A percentile compares a stretch with the other conserved stretches of the same genome.
These are phyloP conservation scores for Rhinocladiella similis DNA, from an alignment of 2,329 filamentous ascomycete genomes.

Conservation along the genomic window DNA sequence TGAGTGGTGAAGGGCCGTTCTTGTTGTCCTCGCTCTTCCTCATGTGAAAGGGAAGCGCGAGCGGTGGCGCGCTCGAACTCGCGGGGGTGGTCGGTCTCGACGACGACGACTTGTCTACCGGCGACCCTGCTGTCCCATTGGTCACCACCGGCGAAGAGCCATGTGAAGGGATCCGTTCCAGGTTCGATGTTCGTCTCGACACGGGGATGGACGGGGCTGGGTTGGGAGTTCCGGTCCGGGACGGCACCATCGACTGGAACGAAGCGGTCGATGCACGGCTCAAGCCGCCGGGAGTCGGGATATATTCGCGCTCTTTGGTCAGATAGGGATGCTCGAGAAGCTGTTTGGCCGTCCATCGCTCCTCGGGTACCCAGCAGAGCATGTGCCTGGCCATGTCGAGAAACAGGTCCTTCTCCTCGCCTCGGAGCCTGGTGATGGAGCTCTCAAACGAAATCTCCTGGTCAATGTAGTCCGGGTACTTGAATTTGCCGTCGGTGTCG, in stretches of 20 bases:
- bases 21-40: slow-evolving; percentile 5
- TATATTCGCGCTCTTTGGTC: slow-evolving; percentile 24
- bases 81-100: background rate
- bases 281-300: slow-evolving; percentile 12
- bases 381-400: slow-evolving; percentile 37
- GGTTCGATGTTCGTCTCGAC: slow-evolving; percentile 3
- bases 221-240: slow-evolving; percentile 17
- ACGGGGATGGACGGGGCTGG: slow-evolving; percentile 7
- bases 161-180: background rate
- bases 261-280: slow-evolving; percentile 23
- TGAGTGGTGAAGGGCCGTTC: slow-evolving; percentile 2
- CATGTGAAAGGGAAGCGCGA: background rate
- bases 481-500: slow-evolving; percentile 24
- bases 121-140: background rate
- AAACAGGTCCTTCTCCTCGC: slow-evolving; percentile 35
- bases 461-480: slow-evolving; percentile 22
- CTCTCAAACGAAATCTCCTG: slow-evolving; percentile 23
- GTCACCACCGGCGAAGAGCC: background rate
- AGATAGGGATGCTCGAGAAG: slow-evolving; percentile 40
- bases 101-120: background rate
- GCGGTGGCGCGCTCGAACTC: background rate
- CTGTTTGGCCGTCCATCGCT: slow-evolving; percentile 39
- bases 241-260: slow-evolving; percentile 16
- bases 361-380: slow-evolving; percentile 38
- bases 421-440: slow-evolving; percentile 29